A percentile compares a stretch with the other conserved stretches of the same genome.
These are phyloP conservation scores for Polychytrium aggregatum DNA, from an alignment of 192 early-diverging fungal species.

Conservation along the genomic window DNA sequence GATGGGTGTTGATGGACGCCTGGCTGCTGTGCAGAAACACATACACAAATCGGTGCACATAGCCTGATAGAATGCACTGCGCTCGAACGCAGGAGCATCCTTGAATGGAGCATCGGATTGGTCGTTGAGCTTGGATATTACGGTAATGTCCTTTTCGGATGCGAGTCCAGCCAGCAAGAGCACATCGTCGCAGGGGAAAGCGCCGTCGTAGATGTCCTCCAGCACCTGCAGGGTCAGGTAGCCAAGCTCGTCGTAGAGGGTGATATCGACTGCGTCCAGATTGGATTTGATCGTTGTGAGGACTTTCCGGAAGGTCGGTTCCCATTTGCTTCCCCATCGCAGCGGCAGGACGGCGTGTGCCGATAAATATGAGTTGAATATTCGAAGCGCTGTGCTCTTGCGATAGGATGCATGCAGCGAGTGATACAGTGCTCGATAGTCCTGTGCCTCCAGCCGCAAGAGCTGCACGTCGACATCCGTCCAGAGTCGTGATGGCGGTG, in stretches of 20 bases:
- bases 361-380: constrained; percentile 28
- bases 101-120: neutral
- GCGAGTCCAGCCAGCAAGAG: too few relatives aligned
- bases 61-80: constrained; percentile 28
- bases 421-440: constrained; percentile 22
- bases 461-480: constrained; percentile 10
- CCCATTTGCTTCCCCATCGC: constrained; percentile 3
- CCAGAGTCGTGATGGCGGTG: too few relatives aligned
- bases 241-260: constrained; percentile 28
- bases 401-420: constrained; percentile 13
- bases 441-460: constrained; percentile 24
- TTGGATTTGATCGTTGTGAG: constrained; percentile 11
- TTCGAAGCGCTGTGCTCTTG: constrained; percentile 13
- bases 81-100: constrained; percentile 7
- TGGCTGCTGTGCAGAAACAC: neutral
- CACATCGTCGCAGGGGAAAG: neutral
- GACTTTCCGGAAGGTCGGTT: constrained; percentile 9
- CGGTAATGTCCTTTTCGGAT: neutral
- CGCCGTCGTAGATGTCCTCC: constrained; percentile 21
- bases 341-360: neutral
- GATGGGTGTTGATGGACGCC: neutral
- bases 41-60: constrained; percentile 30
- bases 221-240: constrained; percentile 21
- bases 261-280: constrained; percentile 17
- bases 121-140: too few relatives aligned